Conservation (phyloP, 352 stramenopile species). For the Phytopythium mirpurense region DNA sequence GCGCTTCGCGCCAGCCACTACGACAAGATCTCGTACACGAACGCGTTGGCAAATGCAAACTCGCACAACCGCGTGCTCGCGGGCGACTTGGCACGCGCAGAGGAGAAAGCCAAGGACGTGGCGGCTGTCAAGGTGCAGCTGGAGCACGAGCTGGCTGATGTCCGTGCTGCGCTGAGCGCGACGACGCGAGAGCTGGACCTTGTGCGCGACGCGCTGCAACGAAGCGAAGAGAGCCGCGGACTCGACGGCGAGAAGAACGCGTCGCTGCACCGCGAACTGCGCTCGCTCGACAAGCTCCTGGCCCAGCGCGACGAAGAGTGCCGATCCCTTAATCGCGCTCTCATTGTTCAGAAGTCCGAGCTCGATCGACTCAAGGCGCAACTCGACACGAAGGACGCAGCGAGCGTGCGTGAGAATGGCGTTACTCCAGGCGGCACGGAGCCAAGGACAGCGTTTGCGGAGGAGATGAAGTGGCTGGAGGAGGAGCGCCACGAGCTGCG, state of each 20-base stretch:
- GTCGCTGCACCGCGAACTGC: conserved; percentile 59
- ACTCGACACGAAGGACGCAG: conserved; percentile 12
- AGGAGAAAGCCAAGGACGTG: conserved; percentile 50
- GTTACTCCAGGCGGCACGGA: conserved; percentile 10
- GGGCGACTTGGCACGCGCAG: conserved; percentile 46
- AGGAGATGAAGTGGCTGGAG: conserved; percentile 74
- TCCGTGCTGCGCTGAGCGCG: conserved; percentile 29
- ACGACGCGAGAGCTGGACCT: conserved; percentile 54
- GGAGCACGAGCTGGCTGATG: conserved; percentile 37
- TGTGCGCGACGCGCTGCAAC: conserved; percentile 46
- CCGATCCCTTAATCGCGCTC: conserved; percentile 43
- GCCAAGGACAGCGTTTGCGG: conserved; percentile 31
- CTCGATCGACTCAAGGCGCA: conserved; percentile 43
- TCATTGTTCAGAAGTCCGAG: conserved; percentile 51
- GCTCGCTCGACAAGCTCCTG: conserved; percentile 67
- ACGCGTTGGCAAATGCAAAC: conserved; percentile 68
- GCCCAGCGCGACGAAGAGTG: conserved; percentile 70
- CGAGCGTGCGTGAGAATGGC: conserved; percentile 3
- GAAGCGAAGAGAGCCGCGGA: conserved; percentile 39
- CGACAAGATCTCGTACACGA: conserved; percentile 83
- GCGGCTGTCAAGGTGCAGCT: conserved; percentile 27
- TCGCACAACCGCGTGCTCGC: conserved; percentile 69
- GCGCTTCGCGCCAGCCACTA: conserved; percentile 69
- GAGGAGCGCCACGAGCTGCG: conserved; percentile 56
- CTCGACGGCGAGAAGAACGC: conserved; percentile 72